Conservation (phyloP, 1,284 basidiomycete genomes). For the Leccinum variabile region DNA sequence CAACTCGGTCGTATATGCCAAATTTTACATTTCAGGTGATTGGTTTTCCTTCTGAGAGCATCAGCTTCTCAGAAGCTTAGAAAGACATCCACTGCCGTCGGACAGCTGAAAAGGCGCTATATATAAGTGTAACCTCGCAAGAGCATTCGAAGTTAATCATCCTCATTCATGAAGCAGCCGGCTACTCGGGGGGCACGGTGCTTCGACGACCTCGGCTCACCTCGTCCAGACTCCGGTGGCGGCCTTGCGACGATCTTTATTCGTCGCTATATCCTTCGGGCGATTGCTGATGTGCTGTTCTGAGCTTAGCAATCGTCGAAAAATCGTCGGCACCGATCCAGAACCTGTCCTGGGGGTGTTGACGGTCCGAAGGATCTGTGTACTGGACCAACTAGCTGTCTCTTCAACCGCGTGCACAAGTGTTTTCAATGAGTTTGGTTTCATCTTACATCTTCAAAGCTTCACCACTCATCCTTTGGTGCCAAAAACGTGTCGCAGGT, state of each 20-base stretch:
- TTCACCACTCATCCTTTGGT: neutral
- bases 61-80: neutral
- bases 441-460: neutral
- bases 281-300: neutral
- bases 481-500: neutral
- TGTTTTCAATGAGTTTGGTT: neutral
- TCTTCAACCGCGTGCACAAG: neutral
- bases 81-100: slow-evolving; percentile 1
- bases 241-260: neutral
- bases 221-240: neutral
- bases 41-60: neutral
- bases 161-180: neutral
- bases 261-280: neutral
- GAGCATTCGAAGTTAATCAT: neutral
- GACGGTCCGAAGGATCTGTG: neutral
- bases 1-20: neutral
- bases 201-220: neutral
- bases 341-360: neutral
- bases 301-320: neutral
- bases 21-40: neutral
- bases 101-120: neutral
- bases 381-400: neutral
- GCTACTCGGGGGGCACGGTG: neutral
- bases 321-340: neutral
- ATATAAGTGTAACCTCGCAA: neutral